A percentile compares a stretch with the other conserved stretches of the same genome.
phyloP scores from a whole-genome alignment of 495 filamentous ascomycete species.

The Neurospora sp. region DNA sequence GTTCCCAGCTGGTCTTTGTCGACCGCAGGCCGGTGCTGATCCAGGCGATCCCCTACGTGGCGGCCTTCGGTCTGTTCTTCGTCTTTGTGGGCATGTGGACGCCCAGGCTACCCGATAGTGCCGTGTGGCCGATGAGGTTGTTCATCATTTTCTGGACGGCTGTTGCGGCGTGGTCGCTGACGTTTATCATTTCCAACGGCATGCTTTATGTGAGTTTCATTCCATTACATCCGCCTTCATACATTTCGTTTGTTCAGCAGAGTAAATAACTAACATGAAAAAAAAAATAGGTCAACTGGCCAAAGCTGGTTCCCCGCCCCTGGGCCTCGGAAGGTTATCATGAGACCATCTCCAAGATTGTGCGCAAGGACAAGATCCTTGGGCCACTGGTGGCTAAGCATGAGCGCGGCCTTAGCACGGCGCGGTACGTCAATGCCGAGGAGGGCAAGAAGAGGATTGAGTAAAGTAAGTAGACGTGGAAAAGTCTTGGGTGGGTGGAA shows the following conservation, averaged over 20 bases:
- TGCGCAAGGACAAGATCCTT: slow-evolving; percentile 64
- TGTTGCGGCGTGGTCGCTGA: slow-evolving; percentile 55
- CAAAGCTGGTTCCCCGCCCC: slow-evolving; percentile 78
- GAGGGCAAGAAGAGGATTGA: slow-evolving; percentile 97
- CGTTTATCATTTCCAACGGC: slow-evolving; percentile 71
- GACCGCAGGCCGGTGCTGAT: slow-evolving; percentile 80
- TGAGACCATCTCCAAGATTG: slow-evolving; percentile 62
- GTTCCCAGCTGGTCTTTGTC: slow-evolving; percentile 59
- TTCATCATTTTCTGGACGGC: slow-evolving; percentile 67
- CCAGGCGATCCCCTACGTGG: slow-evolving; percentile 80
- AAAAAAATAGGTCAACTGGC: slow-evolving; percentile 79
- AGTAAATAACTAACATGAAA: slow-evolving; percentile 4
- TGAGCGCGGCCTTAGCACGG: slow-evolving; percentile 68
- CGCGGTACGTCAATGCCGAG: slow-evolving; percentile 69
- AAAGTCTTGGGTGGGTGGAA: background rate
- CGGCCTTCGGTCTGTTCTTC: slow-evolving; percentile 81
- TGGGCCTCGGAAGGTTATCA: slow-evolving; percentile 82
- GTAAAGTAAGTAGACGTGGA: slow-evolving; percentile 23
- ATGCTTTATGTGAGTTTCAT: slow-evolving; percentile 74
- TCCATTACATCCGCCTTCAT: background rate
- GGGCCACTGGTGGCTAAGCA: slow-evolving; percentile 62
- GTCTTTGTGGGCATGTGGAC: slow-evolving; percentile 70
- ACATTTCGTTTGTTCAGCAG: background rate
- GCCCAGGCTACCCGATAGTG: slow-evolving; percentile 51
- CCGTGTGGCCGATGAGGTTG: slow-evolving; percentile 66